Evolutionary conservation across 768 basidiomycete species (phyloP), one percentile per base, ranked within the genome.

Genomic region (Auricularia sp.): DNA sequence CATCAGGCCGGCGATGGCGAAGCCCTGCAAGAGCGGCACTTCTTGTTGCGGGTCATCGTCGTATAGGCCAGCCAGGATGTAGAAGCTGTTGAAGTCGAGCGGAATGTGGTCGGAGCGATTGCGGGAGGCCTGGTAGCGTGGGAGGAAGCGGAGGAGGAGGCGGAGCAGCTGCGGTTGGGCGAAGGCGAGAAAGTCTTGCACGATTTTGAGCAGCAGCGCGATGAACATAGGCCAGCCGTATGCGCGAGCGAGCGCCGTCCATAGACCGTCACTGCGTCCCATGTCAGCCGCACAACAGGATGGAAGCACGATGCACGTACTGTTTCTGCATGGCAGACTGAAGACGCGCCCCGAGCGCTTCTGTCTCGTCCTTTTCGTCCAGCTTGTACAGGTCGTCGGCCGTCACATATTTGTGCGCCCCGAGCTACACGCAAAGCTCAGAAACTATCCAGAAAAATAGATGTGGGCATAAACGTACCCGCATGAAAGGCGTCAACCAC

Each of bases 311-410:
- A 47, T 58, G 54, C 12, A 75, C 86, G 65, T 68, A 88, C 85
- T 90, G 83, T 65, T 84, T 78, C 47, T 84, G 68, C 77, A 93
- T 79, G 3, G 90, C 82, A 0, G 68, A 71, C 62, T 86, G 78
- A 21, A 97, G 80, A 18, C 80, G 78, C 8, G 77, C 68, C 12
- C 88, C 88, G 0, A 97, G 82, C 29, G 83, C 81, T 33, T 80
- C 80, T 0, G 92, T 86, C 68, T 88, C 84, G 70, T 97, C 91
- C 8, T 75, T 70, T 0, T 85, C 77, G 33, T 84, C 76, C 33
- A 97, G 78, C 0, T 85, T 81, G 53, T 93, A 93, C 29, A 98
- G 81, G 70, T 98, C 96, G 35, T 87, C 82, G 72, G 96, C 93
- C 1, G 88, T 88, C 64, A 98, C 86, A 71, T 82, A 85, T 62